Conservation (phyloP, 2,329 filamentous ascomycete species). For the Aspergillus eucalypticola region DNA sequence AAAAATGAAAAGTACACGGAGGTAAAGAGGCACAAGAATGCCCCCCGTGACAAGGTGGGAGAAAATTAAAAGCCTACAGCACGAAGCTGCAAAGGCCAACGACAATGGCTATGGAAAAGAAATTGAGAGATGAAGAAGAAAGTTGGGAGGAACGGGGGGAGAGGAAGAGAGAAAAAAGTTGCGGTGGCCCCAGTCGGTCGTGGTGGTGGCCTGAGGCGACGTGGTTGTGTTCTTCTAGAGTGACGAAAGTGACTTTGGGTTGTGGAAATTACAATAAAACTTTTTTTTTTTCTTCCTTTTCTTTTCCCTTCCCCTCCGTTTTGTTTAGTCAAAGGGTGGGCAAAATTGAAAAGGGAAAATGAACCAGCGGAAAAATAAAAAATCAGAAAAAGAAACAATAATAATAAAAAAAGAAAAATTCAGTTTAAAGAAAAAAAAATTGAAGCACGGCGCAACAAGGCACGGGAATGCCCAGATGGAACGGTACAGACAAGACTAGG, state of each 20-base stretch:
- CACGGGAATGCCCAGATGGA: constrained; percentile 26
- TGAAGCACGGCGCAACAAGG: constrained; percentile 16
- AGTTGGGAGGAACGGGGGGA: constrained; percentile 1
- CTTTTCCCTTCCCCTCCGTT: too few relatives aligned
- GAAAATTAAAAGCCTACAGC: constrained; percentile 25
- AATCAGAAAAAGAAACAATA: constrained; percentile 9
- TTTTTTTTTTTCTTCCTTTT: neutral
- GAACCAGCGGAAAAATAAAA: neutral
- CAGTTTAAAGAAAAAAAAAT: neutral
- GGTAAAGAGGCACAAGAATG: constrained; percentile 25
- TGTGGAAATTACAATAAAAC: constrained; percentile 7
- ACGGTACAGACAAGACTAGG: constrained; percentile 22
- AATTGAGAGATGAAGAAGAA: constrained; percentile 6
- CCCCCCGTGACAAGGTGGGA: constrained; percentile 23
- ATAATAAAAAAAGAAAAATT: constrained; percentile 7
- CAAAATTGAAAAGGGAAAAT: constrained; percentile 9
- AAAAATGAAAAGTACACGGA: constrained; percentile 21
- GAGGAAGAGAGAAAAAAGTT: constrained; percentile 19
- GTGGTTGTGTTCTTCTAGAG: neutral
- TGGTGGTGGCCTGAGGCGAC: constrained; percentile 28
- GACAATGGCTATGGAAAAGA: constrained; percentile 15
- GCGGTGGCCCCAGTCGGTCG: constrained; percentile 19
- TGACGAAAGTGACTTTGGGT: constrained; percentile 25
- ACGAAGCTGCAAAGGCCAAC: constrained; percentile 27
- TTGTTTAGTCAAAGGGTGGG: neutral